These are phyloP conservation scores for Bryoglossum gracile DNA, from an alignment of 495 filamentous ascomycete genomes.

Conservation along the genomic window DNA sequence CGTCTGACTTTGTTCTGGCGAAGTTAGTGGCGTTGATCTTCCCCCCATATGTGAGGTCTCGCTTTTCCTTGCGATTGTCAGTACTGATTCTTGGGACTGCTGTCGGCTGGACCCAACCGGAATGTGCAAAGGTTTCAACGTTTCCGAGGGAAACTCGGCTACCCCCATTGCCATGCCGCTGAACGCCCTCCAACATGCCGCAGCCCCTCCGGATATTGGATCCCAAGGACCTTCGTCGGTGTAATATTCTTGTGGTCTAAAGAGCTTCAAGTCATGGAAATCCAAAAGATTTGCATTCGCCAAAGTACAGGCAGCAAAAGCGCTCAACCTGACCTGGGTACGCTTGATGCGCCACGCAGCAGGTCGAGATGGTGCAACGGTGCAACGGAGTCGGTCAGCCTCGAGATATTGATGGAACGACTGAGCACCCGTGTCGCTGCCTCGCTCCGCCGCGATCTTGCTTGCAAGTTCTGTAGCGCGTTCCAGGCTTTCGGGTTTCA, in stretches of 20 bases:
- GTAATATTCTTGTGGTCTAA: slow-evolving; percentile 5
- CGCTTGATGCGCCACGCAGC: slow-evolving; percentile 62
- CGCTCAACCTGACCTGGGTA: slow-evolving; percentile 52
- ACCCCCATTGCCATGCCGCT: not conserved
- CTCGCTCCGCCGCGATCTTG: slow-evolving; percentile 54
- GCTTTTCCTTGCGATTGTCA: not conserved
- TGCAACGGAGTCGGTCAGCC: slow-evolving; percentile 50
- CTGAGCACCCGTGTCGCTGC: slow-evolving; percentile 50
- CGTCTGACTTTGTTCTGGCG: not conserved
- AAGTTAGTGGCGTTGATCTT: slow-evolving; percentile 1
- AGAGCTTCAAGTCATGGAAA: slow-evolving; percentile 3
- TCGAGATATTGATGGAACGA: slow-evolving; percentile 62
- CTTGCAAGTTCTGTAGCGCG: slow-evolving; percentile 51
- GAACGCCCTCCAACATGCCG: not conserved
- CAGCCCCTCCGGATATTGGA: slow-evolving; percentile 2
- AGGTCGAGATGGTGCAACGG: slow-evolving; percentile 50
- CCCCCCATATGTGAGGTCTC: not conserved
- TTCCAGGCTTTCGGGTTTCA: slow-evolving; percentile 52
- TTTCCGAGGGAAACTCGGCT: not conserved
- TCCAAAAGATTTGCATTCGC: not conserved
- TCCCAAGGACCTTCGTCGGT: slow-evolving; percentile 8
- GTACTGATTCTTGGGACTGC: slow-evolving; percentile 1
- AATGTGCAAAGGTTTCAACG: slow-evolving; percentile 1
- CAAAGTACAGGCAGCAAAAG: slow-evolving; percentile 36
- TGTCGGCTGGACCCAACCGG: slow-evolving; percentile 5